Base-by-base conservation (phyloP, 306 rosid genomes). In the Luffa aegyptiaca region DNA sequence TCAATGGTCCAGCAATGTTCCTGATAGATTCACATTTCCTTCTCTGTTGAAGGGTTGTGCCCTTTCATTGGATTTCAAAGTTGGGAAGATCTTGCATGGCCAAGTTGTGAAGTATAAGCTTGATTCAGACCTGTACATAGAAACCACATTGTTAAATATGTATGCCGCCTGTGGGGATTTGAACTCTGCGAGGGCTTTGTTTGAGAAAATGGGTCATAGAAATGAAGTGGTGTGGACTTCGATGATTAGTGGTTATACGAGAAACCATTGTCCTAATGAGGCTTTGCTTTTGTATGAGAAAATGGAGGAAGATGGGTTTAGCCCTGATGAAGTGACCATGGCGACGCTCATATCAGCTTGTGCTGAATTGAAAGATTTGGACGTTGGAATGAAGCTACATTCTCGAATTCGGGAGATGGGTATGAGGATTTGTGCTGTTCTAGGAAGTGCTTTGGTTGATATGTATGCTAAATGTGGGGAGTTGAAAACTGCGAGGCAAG, bases 401-500 rank as follows among this genome's bases (percentile, higher is more conserved):
- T 62, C 51, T 35, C 81, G 39, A 5, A 82, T 78, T 64, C 65
- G 5, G 42, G 82, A 82, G 74, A 78, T 37, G 33, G 85, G 82
- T 35, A 71, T 78, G 85, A 35, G 41, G 75, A 82, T 79, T 74
- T 78, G 81, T 61, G 58, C 41, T 63, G 81, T 82, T 49, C 39
- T 82, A 55, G 85, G 82, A 3, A 70, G 82, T 58, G 81, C 85
- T 70, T 72, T 82, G 79, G 79, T 77, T 51, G 79, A 82, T 51
- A 82, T 82, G 85, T 78, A 82, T 9, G 85, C 81, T 17, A 78
- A 82, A 65, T 82, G 82, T 59, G 80, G 82, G 44, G 73, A 71
- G 44, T 37, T 82, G 18, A 81, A 68, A 58, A 71, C 59, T 68
- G 79, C 85, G 3, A 55, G 61, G 45, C 18, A 53, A 58, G 68